phyloP scores from a whole-genome alignment of 129 eudicot species.

The Erigeron canadensis region DNA sequence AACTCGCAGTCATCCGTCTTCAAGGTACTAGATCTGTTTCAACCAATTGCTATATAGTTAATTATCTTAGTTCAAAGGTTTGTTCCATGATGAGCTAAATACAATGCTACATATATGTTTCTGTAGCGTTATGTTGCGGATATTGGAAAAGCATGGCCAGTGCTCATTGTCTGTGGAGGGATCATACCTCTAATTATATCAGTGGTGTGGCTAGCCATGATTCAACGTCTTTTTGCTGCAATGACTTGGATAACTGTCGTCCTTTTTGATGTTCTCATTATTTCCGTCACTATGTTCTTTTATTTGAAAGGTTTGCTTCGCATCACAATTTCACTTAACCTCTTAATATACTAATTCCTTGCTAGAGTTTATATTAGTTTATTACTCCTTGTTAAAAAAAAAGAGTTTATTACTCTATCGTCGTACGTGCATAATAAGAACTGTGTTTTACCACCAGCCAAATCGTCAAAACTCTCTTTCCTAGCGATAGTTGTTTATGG shows the following conservation, averaged over 20 bases:
- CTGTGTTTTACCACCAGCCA: constrained; percentile 10
- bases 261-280: constrained; percentile 68
- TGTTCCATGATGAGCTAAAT: constrained; percentile 11
- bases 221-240: constrained; percentile 85
- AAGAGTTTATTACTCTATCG: no score
- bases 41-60: background rate
- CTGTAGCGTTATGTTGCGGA: constrained; percentile 94
- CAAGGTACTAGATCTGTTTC: constrained; percentile 51
- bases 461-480: constrained; percentile 19
- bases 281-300: constrained; percentile 79
- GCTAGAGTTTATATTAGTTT: constrained; percentile 3
- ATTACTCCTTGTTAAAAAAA: no score
- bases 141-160: constrained; percentile 94
- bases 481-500: background rate
- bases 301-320: constrained; percentile 71
- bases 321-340: background rate
- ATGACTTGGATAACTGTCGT: constrained; percentile 94
- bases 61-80: background rate
- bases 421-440: background rate
- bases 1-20: constrained; percentile 77
- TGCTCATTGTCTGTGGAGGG: constrained; percentile 96
- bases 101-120: constrained; percentile 1
- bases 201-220: constrained; percentile 79
- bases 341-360: background rate
- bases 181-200: constrained; percentile 72